Base-by-base conservation (phyloP, 2,329 filamentous ascomycete genomes). In the Ophiostoma novo-ulmi region DNA sequence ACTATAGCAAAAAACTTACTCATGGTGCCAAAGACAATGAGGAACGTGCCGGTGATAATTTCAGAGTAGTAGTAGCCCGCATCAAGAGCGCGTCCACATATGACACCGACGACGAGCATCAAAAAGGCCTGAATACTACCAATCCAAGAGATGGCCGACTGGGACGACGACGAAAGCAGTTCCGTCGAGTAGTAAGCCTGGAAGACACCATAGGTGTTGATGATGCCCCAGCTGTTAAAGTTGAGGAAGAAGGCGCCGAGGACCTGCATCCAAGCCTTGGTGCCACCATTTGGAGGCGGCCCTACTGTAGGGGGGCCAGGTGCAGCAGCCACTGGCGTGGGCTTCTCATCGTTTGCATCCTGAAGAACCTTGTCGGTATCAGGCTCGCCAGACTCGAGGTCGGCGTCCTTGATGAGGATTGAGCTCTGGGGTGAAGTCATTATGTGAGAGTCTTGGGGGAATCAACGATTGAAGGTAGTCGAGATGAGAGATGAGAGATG, bases 1-100 rank as follows among this genome's bases (percentile, higher is more conserved):
- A 31, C 31, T 44, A 17, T 44, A 17, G 39, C 31, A 44, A 44
- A 20, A 36, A 35, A 64, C 58, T 7, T 20, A 64, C 58, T 70
- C 77, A 85, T 83, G 73, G 82, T 78, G 2, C 84, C 84, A 20
- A 85, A 78, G 5, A 83, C 79, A 4, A 81, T 77, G 5, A 84
- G 73, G 69, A 81, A 76, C 1, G 78, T 75, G 14, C 85, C 84
- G 3, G 75, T 72, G 2, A 78, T n/a, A 4, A 86, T 71, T 1
- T 85, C 76, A 5, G 74, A 72, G 13, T 79, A 78, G 48, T 83
- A 79, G 72, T 82, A 79, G 6, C 85, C 85, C 3, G 78, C 77
- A 75, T 87, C 85, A 67, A 80, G 82, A 0, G 84, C 73, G 0
- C 81, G 82, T 0, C 85, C 85, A 2, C 80, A 76, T 6, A 84